Conservation (phyloP, 164 flowering plant species). For the Aristolochia contorta region DNA sequence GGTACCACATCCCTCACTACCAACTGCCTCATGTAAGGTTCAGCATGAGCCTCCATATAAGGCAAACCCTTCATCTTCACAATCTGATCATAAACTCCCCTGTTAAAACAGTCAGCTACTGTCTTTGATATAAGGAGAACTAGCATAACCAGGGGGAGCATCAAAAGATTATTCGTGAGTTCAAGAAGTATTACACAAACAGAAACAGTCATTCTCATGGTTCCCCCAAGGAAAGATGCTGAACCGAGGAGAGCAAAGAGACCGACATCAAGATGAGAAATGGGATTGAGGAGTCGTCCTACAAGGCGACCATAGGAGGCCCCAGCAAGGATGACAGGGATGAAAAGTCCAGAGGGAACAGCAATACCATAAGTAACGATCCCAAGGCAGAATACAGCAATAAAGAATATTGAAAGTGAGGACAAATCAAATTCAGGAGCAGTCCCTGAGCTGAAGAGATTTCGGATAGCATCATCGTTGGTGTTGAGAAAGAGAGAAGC, state of each 20-base stretch:
- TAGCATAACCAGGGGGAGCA: conserved; percentile 85
- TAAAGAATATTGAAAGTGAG: conserved; percentile 51
- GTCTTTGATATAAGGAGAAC: conserved; percentile 94
- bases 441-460: conserved; percentile 47
- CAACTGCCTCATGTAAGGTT: conserved; percentile 83
- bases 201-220: conserved; percentile 97
- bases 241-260: conserved; percentile 86
- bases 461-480: conserved; percentile 85
- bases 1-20: conserved; percentile 78
- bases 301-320: conserved; percentile 83
- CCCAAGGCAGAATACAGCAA: conserved; percentile 54
- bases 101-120: conserved; percentile 81
- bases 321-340: conserved; percentile 93
- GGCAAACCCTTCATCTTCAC: conserved; percentile 87
- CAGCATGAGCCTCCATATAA: conserved; percentile 81
- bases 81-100: conserved; percentile 86
- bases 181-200: conserved; percentile 88
- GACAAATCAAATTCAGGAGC: conserved; percentile 41
- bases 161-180: conserved; percentile 73
- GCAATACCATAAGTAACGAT: conserved; percentile 87
- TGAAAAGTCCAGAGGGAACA: conserved; percentile 87
- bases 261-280: conserved; percentile 63
- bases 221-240: conserved; percentile 92
- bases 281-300: conserved; percentile 38
- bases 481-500: conserved; percentile 85